Conservation (phyloP, 148 eudicot species). For the Dysphania ambrosioides region DNA sequence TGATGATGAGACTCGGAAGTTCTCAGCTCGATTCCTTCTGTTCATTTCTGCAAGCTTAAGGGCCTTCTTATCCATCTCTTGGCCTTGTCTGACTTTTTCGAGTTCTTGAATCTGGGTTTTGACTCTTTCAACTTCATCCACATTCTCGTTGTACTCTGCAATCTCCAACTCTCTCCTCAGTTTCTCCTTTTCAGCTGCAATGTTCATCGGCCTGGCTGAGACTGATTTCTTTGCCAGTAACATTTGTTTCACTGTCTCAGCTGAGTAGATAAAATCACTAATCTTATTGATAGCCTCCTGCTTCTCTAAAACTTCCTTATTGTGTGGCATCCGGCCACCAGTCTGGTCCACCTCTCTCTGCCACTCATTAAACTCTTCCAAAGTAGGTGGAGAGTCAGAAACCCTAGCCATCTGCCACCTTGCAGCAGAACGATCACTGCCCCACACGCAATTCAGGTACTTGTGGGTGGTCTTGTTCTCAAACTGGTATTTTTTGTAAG, state of each 20-base stretch:
- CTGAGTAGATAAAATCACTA: constrained; percentile 64
- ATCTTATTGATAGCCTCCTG: constrained; percentile 67
- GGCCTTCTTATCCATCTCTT: constrained; percentile 61
- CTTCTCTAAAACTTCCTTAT: constrained; percentile 62
- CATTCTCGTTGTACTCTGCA: constrained; percentile 52
- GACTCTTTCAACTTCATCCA: constrained; percentile 58
- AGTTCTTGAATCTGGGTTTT: constrained; percentile 60
- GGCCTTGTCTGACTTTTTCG: constrained; percentile 50
- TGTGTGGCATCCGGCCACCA: constrained; percentile 68
- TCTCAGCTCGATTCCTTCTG: constrained; percentile 69
- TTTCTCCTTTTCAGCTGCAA: constrained; percentile 87
- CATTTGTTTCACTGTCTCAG: constrained; percentile 89
- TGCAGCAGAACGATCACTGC: constrained; percentile 83
- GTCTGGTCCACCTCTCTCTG: constrained; percentile 65
- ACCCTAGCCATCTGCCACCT: constrained; percentile 98
- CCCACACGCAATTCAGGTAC: constrained; percentile 81
- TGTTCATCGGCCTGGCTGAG: constrained; percentile 70
- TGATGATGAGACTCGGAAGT: constrained; percentile 67
- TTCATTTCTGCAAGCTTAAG: constrained; percentile 79
- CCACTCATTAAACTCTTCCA: constrained; percentile 82
- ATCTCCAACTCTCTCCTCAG: constrained; percentile 65
- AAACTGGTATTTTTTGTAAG: constrained; percentile 62
- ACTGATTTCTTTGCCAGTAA: constrained; percentile 83
- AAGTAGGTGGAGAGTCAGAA: constrained; percentile 69
- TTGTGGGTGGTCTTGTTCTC: constrained; percentile 78